Evolutionary conservation across 2,329 filamentous ascomycete species (phyloP), one percentile per base, ranked within the genome.

Genomic region (Sporothrix luriei): DNA sequence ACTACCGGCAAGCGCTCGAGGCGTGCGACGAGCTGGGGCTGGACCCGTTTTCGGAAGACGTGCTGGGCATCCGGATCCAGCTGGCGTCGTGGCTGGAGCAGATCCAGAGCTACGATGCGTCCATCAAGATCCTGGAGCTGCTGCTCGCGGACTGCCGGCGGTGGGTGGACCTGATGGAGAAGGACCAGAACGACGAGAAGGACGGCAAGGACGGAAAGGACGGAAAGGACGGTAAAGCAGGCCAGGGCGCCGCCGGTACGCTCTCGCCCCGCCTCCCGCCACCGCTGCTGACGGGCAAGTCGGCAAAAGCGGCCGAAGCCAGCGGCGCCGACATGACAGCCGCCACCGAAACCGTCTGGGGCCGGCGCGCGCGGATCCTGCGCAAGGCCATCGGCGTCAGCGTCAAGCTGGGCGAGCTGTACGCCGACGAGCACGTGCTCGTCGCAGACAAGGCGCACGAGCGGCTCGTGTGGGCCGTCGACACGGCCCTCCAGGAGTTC

Each of bases 11-110:
- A 73, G 93, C 94, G 3, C 83, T 98, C 70, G 84, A 89, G 72
- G 84, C 90, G 66, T 93, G 93, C 70, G 82, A 88, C 65, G 88
- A 92, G 75, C 77, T 91, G 66, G 88, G 89, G 0, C 87, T 99
- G 82, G 93, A 98, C 76, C 92, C 92, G 0, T 96, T 94, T 77
- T 94, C 91, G 4, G 91, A 97, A 75, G 94, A 97, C 78, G 90
- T 97, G 46, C 84, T 97, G 74, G 95, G 95, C 10, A 89, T 98
- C 67, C 92, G 93, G 76, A 89, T 98, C 66, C 89, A 94, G 77
- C 84, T 97, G 10, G 89, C 92, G 1, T 85, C 85, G 11, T 88
- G 97, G 84, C 84, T 97, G 72, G 92, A 97, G 79, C 90, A 90
- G 76, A 87, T 92, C 19, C 85, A 89, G 43, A 87, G 90, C 75